A percentile compares a stretch with the other conserved stretches of the same genome.
phyloP scores from a whole-genome alignment of 1,284 basidiomycete species.

The Cystobasidium slooffiae region DNA sequence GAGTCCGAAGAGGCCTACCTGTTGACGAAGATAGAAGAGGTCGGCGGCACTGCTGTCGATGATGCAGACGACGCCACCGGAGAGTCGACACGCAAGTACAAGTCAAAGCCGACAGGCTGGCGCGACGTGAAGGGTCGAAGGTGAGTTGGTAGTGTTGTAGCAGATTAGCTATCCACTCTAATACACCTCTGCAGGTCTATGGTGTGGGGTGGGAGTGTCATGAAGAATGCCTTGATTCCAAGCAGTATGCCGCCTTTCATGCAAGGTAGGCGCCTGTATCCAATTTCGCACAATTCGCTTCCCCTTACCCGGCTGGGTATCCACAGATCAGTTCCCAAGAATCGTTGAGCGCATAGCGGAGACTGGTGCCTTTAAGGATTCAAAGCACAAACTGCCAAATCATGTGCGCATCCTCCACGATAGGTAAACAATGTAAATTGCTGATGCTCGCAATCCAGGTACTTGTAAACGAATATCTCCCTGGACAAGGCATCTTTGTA shows the following conservation, averaged over 20 bases:
- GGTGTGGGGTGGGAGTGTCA: constrained; percentile 50
- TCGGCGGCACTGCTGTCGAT: constrained; percentile 44
- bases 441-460: constrained; percentile 25
- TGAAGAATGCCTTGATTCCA: constrained; percentile 65
- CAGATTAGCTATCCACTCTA: constrained; percentile 53
- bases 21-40: constrained; percentile 63
- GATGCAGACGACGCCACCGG: constrained; percentile 11
- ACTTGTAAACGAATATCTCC: constrained; percentile 63
- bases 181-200: constrained; percentile 50
- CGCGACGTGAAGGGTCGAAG: constrained; percentile 77
- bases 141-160: constrained; percentile 60
- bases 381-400: constrained; percentile 72
- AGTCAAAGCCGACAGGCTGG: constrained; percentile 79
- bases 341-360: constrained; percentile 68
- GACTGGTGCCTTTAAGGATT: constrained; percentile 67
- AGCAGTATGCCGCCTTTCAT: constrained; percentile 70
- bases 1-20: constrained; percentile 77
- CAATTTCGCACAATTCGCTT: not conserved
- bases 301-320: not conserved
- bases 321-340: constrained; percentile 62
- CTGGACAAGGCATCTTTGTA: constrained; percentile 91
- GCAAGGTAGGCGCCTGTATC: constrained; percentile 62
- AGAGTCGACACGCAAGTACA: constrained; percentile 62
- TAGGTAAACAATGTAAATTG: constrained; percentile 3
- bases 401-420: constrained; percentile 70